phyloP scores from a whole-genome alignment of 164 flowering plant genomes.

The Dillenia suffruticosa region DNA sequence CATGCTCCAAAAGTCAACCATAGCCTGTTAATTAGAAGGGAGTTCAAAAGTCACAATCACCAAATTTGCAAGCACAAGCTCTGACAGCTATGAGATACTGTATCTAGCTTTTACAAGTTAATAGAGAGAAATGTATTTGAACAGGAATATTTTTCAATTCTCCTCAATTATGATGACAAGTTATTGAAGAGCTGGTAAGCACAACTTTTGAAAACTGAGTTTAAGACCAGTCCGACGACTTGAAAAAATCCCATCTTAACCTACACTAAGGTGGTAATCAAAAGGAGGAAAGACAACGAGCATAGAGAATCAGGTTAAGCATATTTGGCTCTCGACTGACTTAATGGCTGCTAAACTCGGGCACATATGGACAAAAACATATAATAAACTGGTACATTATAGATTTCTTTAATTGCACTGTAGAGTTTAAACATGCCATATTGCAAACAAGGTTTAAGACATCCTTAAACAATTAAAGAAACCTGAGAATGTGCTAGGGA shows the following conservation, averaged over 20 bases:
- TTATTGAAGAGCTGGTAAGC: neutral
- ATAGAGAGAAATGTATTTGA: neutral
- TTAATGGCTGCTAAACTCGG: neutral
- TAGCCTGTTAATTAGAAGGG: slow-evolving; percentile 45
- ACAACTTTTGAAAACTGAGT: too few relatives aligned
- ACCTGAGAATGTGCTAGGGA: slow-evolving; percentile 95
- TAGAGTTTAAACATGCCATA: neutral
- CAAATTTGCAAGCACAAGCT: neutral
- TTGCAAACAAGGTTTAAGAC: neutral
- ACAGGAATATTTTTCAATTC: neutral
- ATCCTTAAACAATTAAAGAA: neutral
- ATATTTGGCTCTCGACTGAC: neutral
- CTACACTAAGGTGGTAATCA: too few relatives aligned
- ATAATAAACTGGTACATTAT: neutral
- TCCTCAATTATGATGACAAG: neutral
- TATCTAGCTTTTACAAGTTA: neutral
- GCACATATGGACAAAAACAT: neutral
- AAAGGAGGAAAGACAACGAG: too few relatives aligned
- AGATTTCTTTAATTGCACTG: neutral
- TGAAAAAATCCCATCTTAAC: too few relatives aligned
- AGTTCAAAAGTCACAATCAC: neutral
- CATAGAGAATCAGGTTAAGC: neutral
- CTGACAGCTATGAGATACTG: neutral
- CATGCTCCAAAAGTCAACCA: slow-evolving; percentile 78
- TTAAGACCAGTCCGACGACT: too few relatives aligned